Evolutionary conservation across 2,329 filamentous ascomycete species (phyloP).

Genomic region (Aspergillus cejpii): DNA sequence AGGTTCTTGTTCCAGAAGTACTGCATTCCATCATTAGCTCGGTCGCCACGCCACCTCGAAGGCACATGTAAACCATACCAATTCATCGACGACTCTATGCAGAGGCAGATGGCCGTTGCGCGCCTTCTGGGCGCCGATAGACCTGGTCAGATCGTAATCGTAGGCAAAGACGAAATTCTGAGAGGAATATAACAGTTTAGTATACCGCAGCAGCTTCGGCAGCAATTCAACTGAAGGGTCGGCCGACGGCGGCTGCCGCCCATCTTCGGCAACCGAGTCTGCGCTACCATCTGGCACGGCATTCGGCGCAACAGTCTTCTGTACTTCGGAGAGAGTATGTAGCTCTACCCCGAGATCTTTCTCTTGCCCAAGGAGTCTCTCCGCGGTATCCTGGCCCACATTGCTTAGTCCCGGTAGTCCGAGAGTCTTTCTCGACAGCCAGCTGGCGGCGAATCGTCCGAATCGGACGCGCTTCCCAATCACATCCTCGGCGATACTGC

Average conservation of each 20-base stretch:
- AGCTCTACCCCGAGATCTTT: conserved; percentile 3
- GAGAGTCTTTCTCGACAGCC: conserved; percentile 85
- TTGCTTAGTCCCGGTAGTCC: conserved; percentile 65
- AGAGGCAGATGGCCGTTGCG: conserved; percentile 52
- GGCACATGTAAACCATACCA: conserved; percentile 41
- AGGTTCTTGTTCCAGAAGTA: conserved; percentile 92
- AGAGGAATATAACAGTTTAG: conserved; percentile 77
- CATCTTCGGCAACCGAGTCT: conserved; percentile 2
- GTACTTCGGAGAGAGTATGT: neutral
- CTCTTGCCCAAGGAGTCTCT: conserved; percentile 18
- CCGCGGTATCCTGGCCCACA: conserved; percentile 46
- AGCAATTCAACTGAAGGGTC: conserved; percentile 54
- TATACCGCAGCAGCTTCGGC: conserved; percentile 76
- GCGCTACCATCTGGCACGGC: conserved; percentile 3
- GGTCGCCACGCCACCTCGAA: neutral
- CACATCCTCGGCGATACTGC: conserved; percentile 78
- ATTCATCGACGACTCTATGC: conserved; percentile 63
- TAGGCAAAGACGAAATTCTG: conserved; percentile 93
- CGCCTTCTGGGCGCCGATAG: conserved; percentile 41
- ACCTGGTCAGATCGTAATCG: conserved; percentile 81
- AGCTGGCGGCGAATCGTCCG: conserved; percentile 79
- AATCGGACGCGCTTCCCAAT: conserved; percentile 77
- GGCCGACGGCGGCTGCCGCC: conserved; percentile 12
- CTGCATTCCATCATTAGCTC: conserved; percentile 24
- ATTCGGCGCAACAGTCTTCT: conserved; percentile 3